phyloP scores from a whole-genome alignment of 805 yeast species.

The Cyberlindnera veronae region DNA sequence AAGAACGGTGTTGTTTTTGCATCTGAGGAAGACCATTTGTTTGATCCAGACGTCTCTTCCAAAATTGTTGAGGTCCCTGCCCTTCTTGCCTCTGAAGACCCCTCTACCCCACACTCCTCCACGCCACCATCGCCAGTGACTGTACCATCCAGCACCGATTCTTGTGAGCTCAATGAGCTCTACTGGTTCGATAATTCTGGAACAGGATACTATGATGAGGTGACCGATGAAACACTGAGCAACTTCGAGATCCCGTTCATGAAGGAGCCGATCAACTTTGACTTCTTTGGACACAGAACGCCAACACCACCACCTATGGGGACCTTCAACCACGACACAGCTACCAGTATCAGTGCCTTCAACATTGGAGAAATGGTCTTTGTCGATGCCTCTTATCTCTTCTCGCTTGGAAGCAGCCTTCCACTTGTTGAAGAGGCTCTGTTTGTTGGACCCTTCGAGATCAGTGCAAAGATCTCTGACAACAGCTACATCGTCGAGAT shows the following conservation, averaged over 20 bases:
- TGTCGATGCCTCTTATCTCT: conserved; percentile 6
- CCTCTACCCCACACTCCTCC: background rate
- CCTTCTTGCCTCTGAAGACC: background rate
- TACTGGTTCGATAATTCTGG: background rate
- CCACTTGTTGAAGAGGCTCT: conserved; percentile 1
- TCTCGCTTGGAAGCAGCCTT: background rate
- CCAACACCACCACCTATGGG: background rate
- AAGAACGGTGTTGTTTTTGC: background rate
- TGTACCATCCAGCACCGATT: background rate
- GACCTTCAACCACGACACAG: background rate
- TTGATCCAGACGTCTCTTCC: background rate
- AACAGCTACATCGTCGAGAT: conserved; percentile 5
- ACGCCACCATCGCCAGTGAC: background rate
- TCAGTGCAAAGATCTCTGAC: conserved; percentile 4
- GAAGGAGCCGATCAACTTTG: background rate
- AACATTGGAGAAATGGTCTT: conserved; percentile 5
- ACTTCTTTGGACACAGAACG: background rate
- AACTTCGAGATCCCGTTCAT: background rate
- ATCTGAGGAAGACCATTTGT: background rate
- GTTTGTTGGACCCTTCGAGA: conserved; percentile 7
- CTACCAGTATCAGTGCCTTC: background rate
- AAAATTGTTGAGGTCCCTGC: background rate
- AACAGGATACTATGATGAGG: background rate
- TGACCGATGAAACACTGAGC: background rate
- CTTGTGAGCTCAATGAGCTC: background rate